Base-by-base conservation (phyloP, 2,329 filamentous ascomycete genomes). In the Trichophyton benhamiae region DNA sequence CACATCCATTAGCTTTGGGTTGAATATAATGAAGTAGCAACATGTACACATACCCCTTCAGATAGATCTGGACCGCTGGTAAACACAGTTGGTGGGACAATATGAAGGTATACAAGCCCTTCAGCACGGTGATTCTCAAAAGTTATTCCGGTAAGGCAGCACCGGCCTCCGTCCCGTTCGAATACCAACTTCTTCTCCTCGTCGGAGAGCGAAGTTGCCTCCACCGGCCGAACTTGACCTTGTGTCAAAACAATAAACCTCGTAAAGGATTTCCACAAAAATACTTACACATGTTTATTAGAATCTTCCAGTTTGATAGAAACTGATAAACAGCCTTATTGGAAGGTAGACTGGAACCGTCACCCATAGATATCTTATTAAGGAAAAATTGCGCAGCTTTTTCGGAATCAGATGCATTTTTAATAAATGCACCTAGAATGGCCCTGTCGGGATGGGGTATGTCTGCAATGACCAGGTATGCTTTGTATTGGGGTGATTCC, bases 361-460 rank as follows among this genome's bases (percentile, higher is more conserved):
- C 38, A 38, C 36, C 4, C 8, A 11, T 1, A 1, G n/a, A 60
- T 33, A 52, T 62, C 25, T 17, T 53, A 17, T 42, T 57, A 44
- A 66, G 61, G 44, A 67, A 63, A 48, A 65, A 65, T 11, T 17
- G 20, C 5, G 61, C 64, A 59, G 65, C 64, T 59, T 61, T 57
- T 44, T 65, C 13, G 0, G 64, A 62, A n/a, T 63, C 62, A 9
- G n/a, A 27, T 3, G 65, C 62, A 44, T 64, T 59, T 2, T 63
- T n/a, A 27, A 67, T 57, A 44, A 63, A 67, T n/a, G 20, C 20
- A 17, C 49, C 64, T 3, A 67, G 60, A 30, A 66, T 64, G 42
- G 65, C 49, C 36, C 64, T 62, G 60, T 65, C 64, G 13, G 66
- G 65, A 48, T 67, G 66, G 22, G 63, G 61, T 9, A 67, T 15